Conservation (phyloP, 441 rosid genomes). For the Gossypium trilobum region DNA sequence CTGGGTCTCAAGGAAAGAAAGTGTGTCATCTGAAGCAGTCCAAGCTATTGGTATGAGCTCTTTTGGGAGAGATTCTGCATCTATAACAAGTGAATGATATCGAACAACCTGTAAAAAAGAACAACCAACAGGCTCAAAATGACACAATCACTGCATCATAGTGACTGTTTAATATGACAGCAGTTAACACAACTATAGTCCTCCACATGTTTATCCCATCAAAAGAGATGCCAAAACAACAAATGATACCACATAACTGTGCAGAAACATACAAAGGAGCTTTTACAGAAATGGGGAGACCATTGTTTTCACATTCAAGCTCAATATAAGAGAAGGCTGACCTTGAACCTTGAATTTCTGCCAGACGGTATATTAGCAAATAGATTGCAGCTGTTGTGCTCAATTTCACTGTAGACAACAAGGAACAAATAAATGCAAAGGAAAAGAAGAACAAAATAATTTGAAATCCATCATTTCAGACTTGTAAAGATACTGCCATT, state of each 20-base stretch:
- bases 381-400: conserved; percentile 64
- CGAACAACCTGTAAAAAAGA: conserved; percentile 62
- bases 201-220: background rate
- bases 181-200: background rate
- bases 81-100: conserved; percentile 84
- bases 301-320: conserved; percentile 9
- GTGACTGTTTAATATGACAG: background rate
- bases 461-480: background rate
- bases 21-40: conserved; percentile 49
- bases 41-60: conserved; percentile 85
- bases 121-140: conserved; percentile 13
- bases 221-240: background rate
- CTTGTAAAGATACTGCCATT: too few relatives aligned
- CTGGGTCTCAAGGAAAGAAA: conserved; percentile 43
- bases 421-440: conserved; percentile 9
- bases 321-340: conserved; percentile 20
- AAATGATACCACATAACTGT: background rate
- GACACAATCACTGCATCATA: background rate
- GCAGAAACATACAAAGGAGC: background rate
- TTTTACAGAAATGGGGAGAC: background rate
- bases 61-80: conserved; percentile 66
- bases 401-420: conserved; percentile 58
- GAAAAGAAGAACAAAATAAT: background rate
- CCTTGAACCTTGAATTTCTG: conserved; percentile 78
- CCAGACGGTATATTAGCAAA: conserved; percentile 78